A percentile compares a stretch with the other conserved stretches of the same genome.
Evolutionary conservation across 2,329 filamentous ascomycete species (phyloP).

Genomic region (Colletotrichum lini): DNA sequence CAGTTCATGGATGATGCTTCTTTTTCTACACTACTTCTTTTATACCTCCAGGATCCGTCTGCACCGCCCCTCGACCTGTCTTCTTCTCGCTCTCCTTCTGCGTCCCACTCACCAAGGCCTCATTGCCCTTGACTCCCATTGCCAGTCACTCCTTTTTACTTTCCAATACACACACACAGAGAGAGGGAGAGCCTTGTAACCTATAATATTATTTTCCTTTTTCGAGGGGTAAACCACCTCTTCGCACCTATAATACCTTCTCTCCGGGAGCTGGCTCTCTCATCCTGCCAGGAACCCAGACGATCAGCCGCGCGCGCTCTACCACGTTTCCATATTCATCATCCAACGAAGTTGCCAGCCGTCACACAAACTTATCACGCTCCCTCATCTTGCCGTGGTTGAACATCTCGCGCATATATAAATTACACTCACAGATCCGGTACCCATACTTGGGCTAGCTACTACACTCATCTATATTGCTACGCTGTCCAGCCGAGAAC

Average conservation of each 20-base stretch:
- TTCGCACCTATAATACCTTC: slow-evolving; percentile 57
- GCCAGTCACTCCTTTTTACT: slow-evolving; percentile 67
- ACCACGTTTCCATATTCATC: slow-evolving; percentile 44
- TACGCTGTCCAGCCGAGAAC: slow-evolving; percentile 26
- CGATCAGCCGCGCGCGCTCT: slow-evolving; percentile 53
- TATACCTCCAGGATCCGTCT: slow-evolving; percentile 65
- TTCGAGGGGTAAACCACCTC: slow-evolving; percentile 53
- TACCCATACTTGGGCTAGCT: slow-evolving; percentile 1
- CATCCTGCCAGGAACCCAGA: slow-evolving; percentile 58
- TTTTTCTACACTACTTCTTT: slow-evolving; percentile 62
- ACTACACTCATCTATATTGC: neutral
- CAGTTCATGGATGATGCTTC: slow-evolving; percentile 58
- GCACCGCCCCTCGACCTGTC: slow-evolving; percentile 63
- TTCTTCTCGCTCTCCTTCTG: slow-evolving; percentile 58
- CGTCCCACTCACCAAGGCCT: slow-evolving; percentile 58
- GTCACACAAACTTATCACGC: slow-evolving; percentile 57
- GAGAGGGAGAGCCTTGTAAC: slow-evolving; percentile 43
- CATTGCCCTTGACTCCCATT: slow-evolving; percentile 55
- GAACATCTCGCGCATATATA: slow-evolving; percentile 44
- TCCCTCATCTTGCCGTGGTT: slow-evolving; percentile 52
- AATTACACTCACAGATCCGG: slow-evolving; percentile 14
- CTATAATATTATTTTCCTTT: slow-evolving; percentile 47
- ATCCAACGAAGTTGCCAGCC: slow-evolving; percentile 60
- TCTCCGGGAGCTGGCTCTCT: slow-evolving; percentile 69
- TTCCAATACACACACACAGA: slow-evolving; percentile 34